Evolutionary conservation across 148 eudicot species (phyloP), one percentile per base, ranked within the genome.

Genomic region (Euryodendron excelsum): DNA sequence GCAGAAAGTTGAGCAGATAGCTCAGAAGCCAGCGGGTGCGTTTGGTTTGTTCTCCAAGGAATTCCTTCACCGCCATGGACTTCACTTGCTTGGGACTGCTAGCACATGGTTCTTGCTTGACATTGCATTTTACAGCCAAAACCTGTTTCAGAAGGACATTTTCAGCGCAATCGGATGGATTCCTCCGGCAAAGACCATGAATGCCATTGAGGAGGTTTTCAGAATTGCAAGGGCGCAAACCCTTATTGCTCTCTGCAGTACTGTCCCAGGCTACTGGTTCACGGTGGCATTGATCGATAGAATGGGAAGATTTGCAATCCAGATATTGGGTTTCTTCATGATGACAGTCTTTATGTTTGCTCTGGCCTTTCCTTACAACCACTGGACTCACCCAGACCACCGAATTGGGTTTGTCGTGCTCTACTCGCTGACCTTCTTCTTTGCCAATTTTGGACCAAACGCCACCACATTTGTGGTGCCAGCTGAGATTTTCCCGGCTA

Each of bases 41-140:
- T 89, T 84, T 77, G 94, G 92, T 5, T 80, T 91, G 14, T 88
- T 85, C 75, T 84, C 94, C 44, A 85, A 76, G 78, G 80, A 88
- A 52, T 89, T 91, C 72, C 75, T 82, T 20, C 62, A 33, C 0
- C 89, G 91, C 27, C 94, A 89, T 65, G 92, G 94, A 14, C 69
- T 85, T 1, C 92, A 89, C 76, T 72, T 89, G 61, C 84, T 89
- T 0, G 92, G 94, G 0, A 91, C 94, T 4, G 72, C 89, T 0
- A 88, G 80, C 66, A 87, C 92, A 0, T 91, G 92, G 94, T 91
- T 91, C 82, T 82, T 91, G 31, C 88, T 91, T 3, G 92, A 91
- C 81, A 87, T 89, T 17, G 90, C 94, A 4, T 91, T 86, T 63
- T 91, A 87, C 81, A 89, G 94, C 66, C 90, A 89, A 56, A 91